Conservation (phyloP, 441 rosid genomes). For the Gossypium aridum region DNA sequence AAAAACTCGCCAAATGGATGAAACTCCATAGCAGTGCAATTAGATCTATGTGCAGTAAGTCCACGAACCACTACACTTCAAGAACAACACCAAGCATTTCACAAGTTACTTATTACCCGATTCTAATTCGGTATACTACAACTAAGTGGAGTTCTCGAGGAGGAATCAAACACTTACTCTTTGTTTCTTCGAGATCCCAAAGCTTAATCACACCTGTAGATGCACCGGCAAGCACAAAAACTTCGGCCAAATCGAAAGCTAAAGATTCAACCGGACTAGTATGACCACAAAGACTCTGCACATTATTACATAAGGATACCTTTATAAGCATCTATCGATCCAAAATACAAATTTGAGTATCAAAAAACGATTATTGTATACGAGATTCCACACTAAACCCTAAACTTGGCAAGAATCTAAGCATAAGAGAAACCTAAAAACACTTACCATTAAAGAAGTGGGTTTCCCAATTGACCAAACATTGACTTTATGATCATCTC, state of each 20-base stretch:
- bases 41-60: constrained; percentile 88
- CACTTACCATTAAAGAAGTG: constrained; percentile 65
- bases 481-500: constrained; percentile 82
- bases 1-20: constrained; percentile 97
- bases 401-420: constrained; percentile 13
- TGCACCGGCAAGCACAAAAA: constrained; percentile 86
- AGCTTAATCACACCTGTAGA: constrained; percentile 83
- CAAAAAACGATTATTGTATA: constrained; percentile 5
- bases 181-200: constrained; percentile 93
- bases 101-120: constrained; percentile 21
- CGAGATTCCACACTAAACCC: neutral
- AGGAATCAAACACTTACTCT: constrained; percentile 53
- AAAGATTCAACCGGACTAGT: constrained; percentile 61
- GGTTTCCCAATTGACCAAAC: constrained; percentile 86
- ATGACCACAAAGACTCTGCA: constrained; percentile 87
- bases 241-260: constrained; percentile 71
- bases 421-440: neutral
- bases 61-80: constrained; percentile 98
- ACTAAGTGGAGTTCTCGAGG: neutral
- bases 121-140: neutral
- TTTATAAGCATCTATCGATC: neutral
- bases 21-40: constrained; percentile 79
- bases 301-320: constrained; percentile 3
- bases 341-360: neutral
- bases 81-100: constrained; percentile 39